Base-by-base conservation (phyloP, 441 rosid species). In the Sinapis alba region DNA sequence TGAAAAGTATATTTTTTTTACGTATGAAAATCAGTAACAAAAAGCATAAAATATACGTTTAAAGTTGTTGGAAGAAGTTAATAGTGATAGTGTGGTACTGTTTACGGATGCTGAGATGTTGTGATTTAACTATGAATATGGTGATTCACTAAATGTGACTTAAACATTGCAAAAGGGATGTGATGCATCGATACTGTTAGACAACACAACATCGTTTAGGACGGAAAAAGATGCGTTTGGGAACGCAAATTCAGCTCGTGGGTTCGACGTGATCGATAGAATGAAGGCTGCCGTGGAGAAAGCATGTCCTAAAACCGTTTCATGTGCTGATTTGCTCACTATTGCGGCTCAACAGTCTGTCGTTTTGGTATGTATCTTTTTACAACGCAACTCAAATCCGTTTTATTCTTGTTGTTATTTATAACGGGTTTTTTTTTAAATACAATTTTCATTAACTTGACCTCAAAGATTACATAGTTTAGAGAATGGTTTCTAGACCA, bases 161-260 rank as follows among this genome's bases (percentile, higher is more conserved):
- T 11, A 23, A 13, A 12, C 3, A 21, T 21, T 57, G 60, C 10
- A 38, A 41, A 57, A 86, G 90, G 93, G 93, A 10, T 92, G 97
- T 77, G 97, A 92, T 70, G 94, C 79, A 20, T 92, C 97, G 4
- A 50, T 90, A 41, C 65, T 92, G 81, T 62, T 92, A 78, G 93
- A 88, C 68, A 82, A 85, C 41, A 74, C 79, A 0, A 69, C 77
- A 1, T 85, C 87, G 16, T 84, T 86, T 73, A 53, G 76, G 5
- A 87, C 88, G 21, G 91, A 89, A 76, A 85, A 89, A 65, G 82
- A 83, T 0, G 85, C 86, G 0, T 1, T 3, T 21, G 74, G 74
- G 47, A 76, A 76, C 70, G 74, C 74, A 4, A 76, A 54, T 2
- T 76, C 79, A 13, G 74, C 79, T 38, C 59, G 79, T 1, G 79